These are phyloP conservation scores for Narthecium ossifragum DNA, from an alignment of 106 monocot species.

Conservation along the genomic window DNA sequence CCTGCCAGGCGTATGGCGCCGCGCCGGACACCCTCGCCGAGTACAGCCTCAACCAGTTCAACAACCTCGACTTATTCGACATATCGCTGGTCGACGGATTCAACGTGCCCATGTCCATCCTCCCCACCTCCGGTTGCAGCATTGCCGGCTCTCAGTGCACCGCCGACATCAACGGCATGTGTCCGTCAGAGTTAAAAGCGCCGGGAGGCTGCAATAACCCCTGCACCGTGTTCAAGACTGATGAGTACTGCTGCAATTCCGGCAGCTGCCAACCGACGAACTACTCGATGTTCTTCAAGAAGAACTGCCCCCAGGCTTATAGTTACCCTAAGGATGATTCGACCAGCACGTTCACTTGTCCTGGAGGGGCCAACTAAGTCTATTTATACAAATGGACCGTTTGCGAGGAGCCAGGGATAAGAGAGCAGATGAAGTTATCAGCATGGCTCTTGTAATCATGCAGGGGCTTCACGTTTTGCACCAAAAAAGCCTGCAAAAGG, in stretches of 20 bases:
- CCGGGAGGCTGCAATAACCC: conserved; percentile 40
- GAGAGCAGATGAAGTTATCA: conserved; percentile 88
- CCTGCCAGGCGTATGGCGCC: conserved; percentile 8
- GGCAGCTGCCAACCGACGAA: conserved; percentile 20
- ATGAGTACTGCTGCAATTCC: conserved; percentile 31
- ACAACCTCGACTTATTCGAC: conserved; percentile 25
- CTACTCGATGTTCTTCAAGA: conserved; percentile 26
- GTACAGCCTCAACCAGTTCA: conserved; percentile 14
- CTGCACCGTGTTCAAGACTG: conserved; percentile 39
- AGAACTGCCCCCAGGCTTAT: conserved; percentile 18
- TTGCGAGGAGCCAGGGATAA: conserved; percentile 62
- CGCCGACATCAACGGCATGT: conserved; percentile 22
- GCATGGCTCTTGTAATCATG: conserved; percentile 93
- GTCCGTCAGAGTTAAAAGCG: conserved; percentile 26
- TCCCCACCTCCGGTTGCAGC: conserved; percentile 11
- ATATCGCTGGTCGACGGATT: conserved; percentile 27
- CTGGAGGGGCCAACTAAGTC: conserved; percentile 8
- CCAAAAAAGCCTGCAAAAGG: conserved; percentile 54
- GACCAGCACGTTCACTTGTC: conserved; percentile 6
- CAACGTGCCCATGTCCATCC: conserved; percentile 20
- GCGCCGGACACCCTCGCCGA: conserved; percentile 27
- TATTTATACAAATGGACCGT: no score
- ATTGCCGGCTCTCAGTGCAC: conserved; percentile 9
- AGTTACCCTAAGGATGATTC: conserved; percentile 29
- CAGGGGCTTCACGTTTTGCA: conserved; percentile 70